Conservation (phyloP, 768 basidiomycete genomes). For the Phlebiopsis flavidoalba region DNA sequence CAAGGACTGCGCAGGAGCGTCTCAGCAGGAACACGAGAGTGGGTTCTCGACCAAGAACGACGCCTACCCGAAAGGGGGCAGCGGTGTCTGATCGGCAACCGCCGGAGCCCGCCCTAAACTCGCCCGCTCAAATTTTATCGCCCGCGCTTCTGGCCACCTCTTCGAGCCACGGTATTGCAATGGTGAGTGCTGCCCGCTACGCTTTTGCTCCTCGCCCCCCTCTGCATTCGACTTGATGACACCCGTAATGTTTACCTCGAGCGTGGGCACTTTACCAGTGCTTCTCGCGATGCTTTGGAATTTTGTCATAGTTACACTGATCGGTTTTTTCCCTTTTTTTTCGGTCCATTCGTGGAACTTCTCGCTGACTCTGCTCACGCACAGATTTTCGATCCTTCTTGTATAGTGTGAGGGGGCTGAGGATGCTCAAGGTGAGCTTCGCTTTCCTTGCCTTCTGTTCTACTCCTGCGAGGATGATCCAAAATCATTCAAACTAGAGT, state of each 20-base stretch:
- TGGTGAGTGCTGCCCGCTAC: slow-evolving; percentile 8
- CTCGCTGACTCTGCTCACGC: slow-evolving; percentile 11
- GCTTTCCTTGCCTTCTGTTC: background rate
- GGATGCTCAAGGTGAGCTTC: background rate
- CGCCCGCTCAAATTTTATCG: slow-evolving; percentile 10
- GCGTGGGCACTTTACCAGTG: slow-evolving; percentile 50
- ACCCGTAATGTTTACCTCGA: slow-evolving; percentile 37
- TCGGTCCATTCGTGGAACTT: background rate
- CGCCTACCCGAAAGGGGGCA: slow-evolving; percentile 7
- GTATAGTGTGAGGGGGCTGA: background rate
- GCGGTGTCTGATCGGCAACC: background rate
- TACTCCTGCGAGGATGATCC: slow-evolving; percentile 44
- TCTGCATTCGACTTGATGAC: slow-evolving; percentile 53
- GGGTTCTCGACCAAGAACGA: slow-evolving; percentile 5
- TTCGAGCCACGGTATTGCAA: slow-evolving; percentile 14
- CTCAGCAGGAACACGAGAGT: background rate
- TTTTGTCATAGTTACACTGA: slow-evolving; percentile 95
- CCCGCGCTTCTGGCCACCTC: background rate
- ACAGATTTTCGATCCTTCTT: background rate
- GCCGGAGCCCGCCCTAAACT: slow-evolving; percentile 15
- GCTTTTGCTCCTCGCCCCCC: slow-evolving; percentile 1
- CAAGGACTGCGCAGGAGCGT: background rate
- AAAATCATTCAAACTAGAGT: slow-evolving; percentile 86
- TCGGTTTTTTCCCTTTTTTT: slow-evolving; percentile 31
- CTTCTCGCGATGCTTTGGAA: slow-evolving; percentile 44